phyloP scores from a whole-genome alignment of 768 basidiomycete genomes.

The Rhodotorula diobovata region DNA sequence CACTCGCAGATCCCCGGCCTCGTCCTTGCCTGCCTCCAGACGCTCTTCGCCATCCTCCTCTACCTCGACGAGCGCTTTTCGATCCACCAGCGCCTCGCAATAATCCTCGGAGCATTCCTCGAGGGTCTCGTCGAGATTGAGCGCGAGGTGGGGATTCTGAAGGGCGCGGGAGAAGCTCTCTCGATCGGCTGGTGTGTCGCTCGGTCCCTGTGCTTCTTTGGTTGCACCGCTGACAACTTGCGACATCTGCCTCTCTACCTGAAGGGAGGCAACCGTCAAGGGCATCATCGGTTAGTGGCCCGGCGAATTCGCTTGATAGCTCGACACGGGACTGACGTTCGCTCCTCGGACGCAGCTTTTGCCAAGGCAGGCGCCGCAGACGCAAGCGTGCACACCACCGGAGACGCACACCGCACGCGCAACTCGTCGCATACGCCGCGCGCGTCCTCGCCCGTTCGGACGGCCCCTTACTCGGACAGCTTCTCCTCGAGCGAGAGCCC shows the following conservation, averaged over 20 bases:
- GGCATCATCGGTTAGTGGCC: conserved; percentile 9
- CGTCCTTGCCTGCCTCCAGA: not conserved
- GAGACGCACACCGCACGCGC: not conserved
- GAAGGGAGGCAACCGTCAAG: conserved; percentile 15
- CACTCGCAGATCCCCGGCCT: conserved; percentile 6
- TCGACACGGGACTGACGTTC: not conserved
- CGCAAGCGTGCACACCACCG: not conserved
- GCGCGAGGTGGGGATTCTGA: conserved; percentile 19
- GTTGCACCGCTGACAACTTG: not conserved
- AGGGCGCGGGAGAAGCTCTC: conserved; percentile 12
- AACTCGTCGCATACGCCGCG: not conserved
- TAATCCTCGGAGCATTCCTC: not conserved
- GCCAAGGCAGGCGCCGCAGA: not conserved
- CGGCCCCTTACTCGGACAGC: not conserved
- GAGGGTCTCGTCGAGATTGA: conserved; percentile 27
- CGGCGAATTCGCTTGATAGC: no score
- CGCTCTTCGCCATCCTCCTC: conserved; percentile 12
- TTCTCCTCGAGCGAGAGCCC: not conserved
- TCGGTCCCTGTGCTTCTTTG: no score
- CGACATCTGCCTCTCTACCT: no score
- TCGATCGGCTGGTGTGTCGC: conserved; percentile 19
- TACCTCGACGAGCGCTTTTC: conserved; percentile 21
- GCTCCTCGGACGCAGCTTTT: not conserved
- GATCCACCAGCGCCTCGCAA: conserved; percentile 6
- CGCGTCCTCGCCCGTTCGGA: not conserved